Evolutionary conservation across 495 filamentous ascomycete species (phyloP), one percentile per base, ranked within the genome.

Genomic region (Penicillium flavigenum): DNA sequence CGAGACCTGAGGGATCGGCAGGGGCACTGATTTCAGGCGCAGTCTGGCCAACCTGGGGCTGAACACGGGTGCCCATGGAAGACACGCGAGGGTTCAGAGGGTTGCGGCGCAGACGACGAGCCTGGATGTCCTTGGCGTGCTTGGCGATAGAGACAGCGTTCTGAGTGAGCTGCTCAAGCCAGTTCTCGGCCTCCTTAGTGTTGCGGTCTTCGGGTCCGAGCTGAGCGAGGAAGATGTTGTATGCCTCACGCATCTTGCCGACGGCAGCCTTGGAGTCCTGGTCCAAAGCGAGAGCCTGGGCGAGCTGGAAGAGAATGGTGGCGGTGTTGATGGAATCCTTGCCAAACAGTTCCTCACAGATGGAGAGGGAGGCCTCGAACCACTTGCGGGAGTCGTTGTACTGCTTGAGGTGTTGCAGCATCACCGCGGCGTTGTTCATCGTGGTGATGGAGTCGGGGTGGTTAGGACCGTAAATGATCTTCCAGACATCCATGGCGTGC

Each of bases 381-480:
- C 95, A 99, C 59, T 89, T 79, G 53, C 92, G 88, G 14, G 92
- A 97, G 71, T 96, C 91, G 58, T 88, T 83, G 79, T 92, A 99
- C 46, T 88, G 84, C 78, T 96, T 92, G 64, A 96, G 79, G 54
- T 89, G 85, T 76, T 98, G 95, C 47, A 98, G 84, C 95, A 99
- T 99, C 27, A 98, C 94, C 12, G 95, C 95, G 14, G 90, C 92
- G 69, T 99, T 99, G 82, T 98, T 99, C 74, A 98, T 87, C 31
- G 95, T 97, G 12, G 95, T 99, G 75, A 98, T 96, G 16, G 91
- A 94, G 73, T 99, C 95, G 3, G 95, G 95, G 74, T 99, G 95
- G 67, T 89, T 87, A 12, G 85, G 74, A 43, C 95, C 95, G 67
- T 96, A 98, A 68, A 97, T 91, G 69, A 97, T 82, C 80, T 97